Base-by-base conservation (phyloP, 495 filamentous ascomycete genomes). In the Xylaria curta region DNA sequence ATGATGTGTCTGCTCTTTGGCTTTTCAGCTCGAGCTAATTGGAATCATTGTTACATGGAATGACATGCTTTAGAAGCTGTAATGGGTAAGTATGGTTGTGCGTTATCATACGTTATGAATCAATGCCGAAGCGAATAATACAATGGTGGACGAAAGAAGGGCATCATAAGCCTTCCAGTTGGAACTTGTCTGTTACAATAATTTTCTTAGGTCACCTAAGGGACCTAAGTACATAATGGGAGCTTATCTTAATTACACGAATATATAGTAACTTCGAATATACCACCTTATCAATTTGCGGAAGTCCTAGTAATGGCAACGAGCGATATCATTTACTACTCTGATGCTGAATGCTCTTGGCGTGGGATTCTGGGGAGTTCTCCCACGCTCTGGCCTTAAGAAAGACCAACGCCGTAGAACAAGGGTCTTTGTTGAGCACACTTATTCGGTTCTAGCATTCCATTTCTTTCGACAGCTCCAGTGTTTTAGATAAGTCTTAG, bases 381-480 rank as follows among this genome's bases (percentile, higher is more conserved):
- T 26, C 12, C 12, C 17, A n/a, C n/a, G n/a, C n/a, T n/a, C n/a
- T n/a, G n/a, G n/a, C n/a, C n/a, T n/a, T n/a, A n/a, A n/a, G n/a
- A n/a, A n/a, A n/a, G n/a, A n/a, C n/a, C n/a, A n/a, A n/a, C n/a
- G n/a, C n/a, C n/a, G n/a, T n/a, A n/a, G n/a, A n/a, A n/a, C n/a
- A n/a, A n/a, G n/a, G 19, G 17, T 38, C 64, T 53, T 67, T 67
- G 47, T 66, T 49, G 26, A 17, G 33, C 40, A 44, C 31, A 54
- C 19, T 1, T 5, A 42, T n/a, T 17, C 19, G 24, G 17, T 54
- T 42, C 9, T 40, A 5, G 19, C 7, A 40, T 12, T 1, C 28
- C 5, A 1, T 56, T 67, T 42, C 38, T 40, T 15, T 38, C 0
- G 19, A 53, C 9, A 4, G 38, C 10, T 19, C 46, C 1, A 12